Evolutionary conservation across 352 stramenopile species (phyloP).

Genomic region (Peronospora belbahrii): DNA sequence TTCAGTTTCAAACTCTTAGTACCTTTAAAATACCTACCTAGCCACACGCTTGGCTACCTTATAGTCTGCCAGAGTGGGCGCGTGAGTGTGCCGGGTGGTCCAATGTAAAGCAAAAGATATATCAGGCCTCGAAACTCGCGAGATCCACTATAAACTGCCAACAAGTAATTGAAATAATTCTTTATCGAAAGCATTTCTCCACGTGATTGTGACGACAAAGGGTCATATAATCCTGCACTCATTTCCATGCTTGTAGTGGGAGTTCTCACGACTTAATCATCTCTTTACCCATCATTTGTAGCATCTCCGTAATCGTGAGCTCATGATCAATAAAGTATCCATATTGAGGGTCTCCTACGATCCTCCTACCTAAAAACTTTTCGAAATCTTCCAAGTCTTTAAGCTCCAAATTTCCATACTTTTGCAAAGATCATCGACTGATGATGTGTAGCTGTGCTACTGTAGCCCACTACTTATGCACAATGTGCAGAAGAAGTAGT

Average conservation of each 20-base stretch:
- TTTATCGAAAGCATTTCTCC: constrained; percentile 2
- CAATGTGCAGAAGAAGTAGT: no score
- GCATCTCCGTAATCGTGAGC: background rate
- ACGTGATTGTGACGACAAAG: background rate
- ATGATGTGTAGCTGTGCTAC: no score
- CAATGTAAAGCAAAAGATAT: constrained; percentile 20
- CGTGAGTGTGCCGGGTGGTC: no score
- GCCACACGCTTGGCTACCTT: no score
- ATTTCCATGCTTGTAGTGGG: background rate
- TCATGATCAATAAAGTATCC: background rate
- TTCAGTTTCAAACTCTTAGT: no score
- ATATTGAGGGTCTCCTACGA: background rate
- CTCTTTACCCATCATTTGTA: background rate
- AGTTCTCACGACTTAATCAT: background rate
- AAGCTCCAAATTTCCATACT: constrained; percentile 18
- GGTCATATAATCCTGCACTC: background rate
- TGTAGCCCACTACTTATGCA: no score
- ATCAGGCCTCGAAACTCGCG: constrained; percentile 12
- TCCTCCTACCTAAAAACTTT: background rate
- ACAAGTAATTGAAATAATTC: constrained; percentile 28
- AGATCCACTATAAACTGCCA: constrained; percentile 23
- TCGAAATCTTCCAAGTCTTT: constrained; percentile 20
- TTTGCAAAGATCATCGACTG: constrained; percentile 4
- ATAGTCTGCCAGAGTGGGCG: no score
- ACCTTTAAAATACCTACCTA: no score